phyloP scores from a whole-genome alignment of 2,329 filamentous ascomycete genomes.

The Camptophora hylomeconis region DNA sequence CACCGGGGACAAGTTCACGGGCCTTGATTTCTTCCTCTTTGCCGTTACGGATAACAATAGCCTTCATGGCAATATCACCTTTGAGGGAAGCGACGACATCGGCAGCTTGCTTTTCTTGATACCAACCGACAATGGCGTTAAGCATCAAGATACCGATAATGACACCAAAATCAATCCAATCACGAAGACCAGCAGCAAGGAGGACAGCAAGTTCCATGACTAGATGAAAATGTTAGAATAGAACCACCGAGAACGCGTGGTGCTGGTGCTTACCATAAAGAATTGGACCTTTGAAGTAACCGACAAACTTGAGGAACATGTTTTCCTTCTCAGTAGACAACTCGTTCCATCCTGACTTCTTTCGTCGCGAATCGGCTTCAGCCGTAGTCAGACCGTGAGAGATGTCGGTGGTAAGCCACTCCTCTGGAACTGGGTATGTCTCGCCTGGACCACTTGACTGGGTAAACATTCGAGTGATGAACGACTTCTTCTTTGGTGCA shows the following conservation, averaged over 20 bases:
- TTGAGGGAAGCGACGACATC: constrained; percentile 63
- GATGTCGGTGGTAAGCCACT: constrained; percentile 58
- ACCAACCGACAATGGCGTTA: constrained; percentile 66
- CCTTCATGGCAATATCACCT: constrained; percentile 67
- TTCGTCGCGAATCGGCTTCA: constrained; percentile 53
- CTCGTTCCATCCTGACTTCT: constrained; percentile 58
- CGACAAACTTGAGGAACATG: constrained; percentile 60
- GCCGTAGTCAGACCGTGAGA: constrained; percentile 44
- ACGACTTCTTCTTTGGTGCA: constrained; percentile 38
- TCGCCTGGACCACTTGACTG: constrained; percentile 18
- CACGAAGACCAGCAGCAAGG: constrained; percentile 58
- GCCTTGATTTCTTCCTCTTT: constrained; percentile 56
- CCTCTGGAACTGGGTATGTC: constrained; percentile 42
- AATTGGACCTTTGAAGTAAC: constrained; percentile 64
- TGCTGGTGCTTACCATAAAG: constrained; percentile 52
- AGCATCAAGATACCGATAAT: constrained; percentile 63
- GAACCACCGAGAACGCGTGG: not conserved
- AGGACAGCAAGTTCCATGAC: constrained; percentile 75
- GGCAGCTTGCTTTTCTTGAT: constrained; percentile 69
- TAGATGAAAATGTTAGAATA: constrained; percentile 20
- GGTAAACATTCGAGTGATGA: constrained; percentile 44
- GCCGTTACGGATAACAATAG: constrained; percentile 54
- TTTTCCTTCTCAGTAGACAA: constrained; percentile 63
- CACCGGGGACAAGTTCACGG: constrained; percentile 62
- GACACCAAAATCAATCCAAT: constrained; percentile 68